Conservation (phyloP, 305 asterid genomes). For the Petunia hybrid region DNA sequence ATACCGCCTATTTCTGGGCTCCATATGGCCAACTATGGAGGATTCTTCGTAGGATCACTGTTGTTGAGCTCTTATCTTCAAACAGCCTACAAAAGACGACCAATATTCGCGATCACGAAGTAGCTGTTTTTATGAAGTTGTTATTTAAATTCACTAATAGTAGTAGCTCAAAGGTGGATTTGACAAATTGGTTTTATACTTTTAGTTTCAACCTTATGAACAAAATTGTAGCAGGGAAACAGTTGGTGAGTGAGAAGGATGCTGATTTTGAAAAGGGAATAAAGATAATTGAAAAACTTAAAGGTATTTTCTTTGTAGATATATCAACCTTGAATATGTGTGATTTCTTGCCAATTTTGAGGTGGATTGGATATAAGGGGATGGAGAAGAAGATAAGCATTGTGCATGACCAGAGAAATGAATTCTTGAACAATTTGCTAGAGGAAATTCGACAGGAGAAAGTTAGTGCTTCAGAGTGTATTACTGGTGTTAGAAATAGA, state of each 20-base stretch:
- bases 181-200: slow-evolving; percentile 11
- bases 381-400: slow-evolving; percentile 22
- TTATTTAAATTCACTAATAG: slow-evolving; percentile 10
- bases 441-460: slow-evolving; percentile 26
- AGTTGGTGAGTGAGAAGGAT: slow-evolving; percentile 28
- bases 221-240: slow-evolving; percentile 22
- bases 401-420: slow-evolving; percentile 37
- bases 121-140: neutral
- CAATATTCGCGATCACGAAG: slow-evolving; percentile 31
- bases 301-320: neutral
- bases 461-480: neutral
- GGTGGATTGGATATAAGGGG: slow-evolving; percentile 40
- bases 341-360: slow-evolving; percentile 35
- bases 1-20: neutral
- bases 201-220: slow-evolving; percentile 2
- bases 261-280: slow-evolving; percentile 24
- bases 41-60: slow-evolving; percentile 32
- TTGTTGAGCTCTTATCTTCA: slow-evolving; percentile 32
- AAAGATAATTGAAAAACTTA: neutral
- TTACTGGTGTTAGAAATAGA: neutral
- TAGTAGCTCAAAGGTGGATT: slow-evolving; percentile 28
- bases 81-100: slow-evolving; percentile 36
- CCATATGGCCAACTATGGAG: slow-evolving; percentile 44
- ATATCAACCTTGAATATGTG: neutral
- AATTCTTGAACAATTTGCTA: slow-evolving; percentile 28